phyloP scores from a whole-genome alignment of 1,284 basidiomycete species.

The Polyporus tsugae region DNA sequence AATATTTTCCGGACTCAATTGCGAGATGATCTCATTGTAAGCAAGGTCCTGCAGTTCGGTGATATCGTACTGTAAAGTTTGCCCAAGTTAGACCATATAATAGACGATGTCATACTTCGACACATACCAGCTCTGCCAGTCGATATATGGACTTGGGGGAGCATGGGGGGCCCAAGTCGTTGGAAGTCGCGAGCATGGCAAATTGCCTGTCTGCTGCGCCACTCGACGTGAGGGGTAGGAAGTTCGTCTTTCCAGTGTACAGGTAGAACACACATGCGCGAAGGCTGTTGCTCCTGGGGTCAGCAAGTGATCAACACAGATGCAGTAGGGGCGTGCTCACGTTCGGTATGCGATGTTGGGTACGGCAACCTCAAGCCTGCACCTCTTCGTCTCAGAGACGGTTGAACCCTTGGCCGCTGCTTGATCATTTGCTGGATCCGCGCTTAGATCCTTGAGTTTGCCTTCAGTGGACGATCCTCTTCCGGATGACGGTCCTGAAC shows the following conservation, averaged over 20 bases:
- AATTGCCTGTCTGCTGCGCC: conserved; percentile 15
- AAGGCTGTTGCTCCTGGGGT: conserved; percentile 20
- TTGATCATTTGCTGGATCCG: neutral
- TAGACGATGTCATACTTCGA: neutral
- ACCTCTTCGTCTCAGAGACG: conserved; percentile 1
- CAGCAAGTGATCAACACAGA: neutral
- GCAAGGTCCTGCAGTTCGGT: conserved; percentile 30
- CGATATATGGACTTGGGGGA: conserved; percentile 40
- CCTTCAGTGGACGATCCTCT: conserved; percentile 7
- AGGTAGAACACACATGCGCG: conserved; percentile 37
- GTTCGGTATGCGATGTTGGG: conserved; percentile 34
- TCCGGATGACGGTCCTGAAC: neutral
- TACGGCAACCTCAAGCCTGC: conserved; percentile 28
- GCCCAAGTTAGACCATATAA: conserved; percentile 30
- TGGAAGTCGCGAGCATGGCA: conserved; percentile 17
- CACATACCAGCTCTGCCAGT: neutral
- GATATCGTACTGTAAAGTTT: conserved; percentile 22
- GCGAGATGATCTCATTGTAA: conserved; percentile 23
- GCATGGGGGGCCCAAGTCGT: conserved; percentile 29
- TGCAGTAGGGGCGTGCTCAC: conserved; percentile 23
- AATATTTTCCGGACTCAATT: conserved; percentile 29
- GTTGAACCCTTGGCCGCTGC: neutral
- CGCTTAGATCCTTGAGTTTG: neutral
- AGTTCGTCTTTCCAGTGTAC: conserved; percentile 36
- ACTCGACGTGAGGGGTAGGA: conserved; percentile 33